These are phyloP conservation scores for Pichia sp. DNA, from an alignment of 1,139 yeast genomes.

Conservation along the genomic window DNA sequence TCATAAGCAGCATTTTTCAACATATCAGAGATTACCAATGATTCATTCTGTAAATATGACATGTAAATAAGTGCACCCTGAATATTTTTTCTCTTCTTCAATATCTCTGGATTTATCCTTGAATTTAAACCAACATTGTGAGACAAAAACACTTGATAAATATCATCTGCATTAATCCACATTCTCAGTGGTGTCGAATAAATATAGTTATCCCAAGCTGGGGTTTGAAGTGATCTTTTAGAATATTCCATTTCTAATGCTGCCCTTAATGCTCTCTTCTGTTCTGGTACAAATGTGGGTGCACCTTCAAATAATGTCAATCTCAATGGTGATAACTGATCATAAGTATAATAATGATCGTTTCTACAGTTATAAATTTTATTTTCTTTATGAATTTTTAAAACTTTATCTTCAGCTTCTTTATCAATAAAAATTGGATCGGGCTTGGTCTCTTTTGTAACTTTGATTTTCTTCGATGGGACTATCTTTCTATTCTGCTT, in stretches of 20 bases:
- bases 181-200: constrained; percentile 20
- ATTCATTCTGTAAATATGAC: constrained; percentile 13
- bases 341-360: constrained; percentile 35
- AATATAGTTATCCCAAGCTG: constrained; percentile 27
- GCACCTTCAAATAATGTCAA: constrained; percentile 45
- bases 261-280: constrained; percentile 26
- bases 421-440: constrained; percentile 3
- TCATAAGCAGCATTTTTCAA: constrained; percentile 6
- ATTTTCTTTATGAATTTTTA: constrained; percentile 18
- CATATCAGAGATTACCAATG: constrained; percentile 1
- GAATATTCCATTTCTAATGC: constrained; percentile 30
- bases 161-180: constrained; percentile 19
- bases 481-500: neutral
- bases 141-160: neutral
- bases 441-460: neutral
- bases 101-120: neutral
- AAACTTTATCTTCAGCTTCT: constrained; percentile 17
- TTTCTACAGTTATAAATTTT: constrained; percentile 40
- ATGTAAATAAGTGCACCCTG: constrained; percentile 10
- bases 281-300: constrained; percentile 40
- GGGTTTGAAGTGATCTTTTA: constrained; percentile 27
- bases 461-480: neutral
- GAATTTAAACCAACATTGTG: constrained; percentile 2
- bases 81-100: constrained; percentile 2
- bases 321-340: constrained; percentile 39